These are phyloP conservation scores for Neurospora crassa DNA, from an alignment of 2,329 filamentous ascomycete species.

Conservation along the genomic window DNA sequence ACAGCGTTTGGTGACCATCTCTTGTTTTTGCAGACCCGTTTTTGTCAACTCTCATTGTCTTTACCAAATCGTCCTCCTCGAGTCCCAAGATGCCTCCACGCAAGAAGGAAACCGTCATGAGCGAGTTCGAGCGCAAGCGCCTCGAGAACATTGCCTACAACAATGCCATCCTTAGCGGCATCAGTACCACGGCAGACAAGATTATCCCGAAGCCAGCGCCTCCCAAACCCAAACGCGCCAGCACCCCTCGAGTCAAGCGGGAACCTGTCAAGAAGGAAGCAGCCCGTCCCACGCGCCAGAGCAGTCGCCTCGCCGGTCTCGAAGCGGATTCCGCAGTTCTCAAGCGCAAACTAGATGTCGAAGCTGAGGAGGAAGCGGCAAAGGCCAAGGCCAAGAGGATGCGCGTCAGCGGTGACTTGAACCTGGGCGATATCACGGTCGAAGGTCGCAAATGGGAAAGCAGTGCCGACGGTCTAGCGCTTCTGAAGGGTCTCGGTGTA, in stretches of 20 bases:
- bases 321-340: slow-evolving; percentile 36
- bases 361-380: slow-evolving; percentile 31
- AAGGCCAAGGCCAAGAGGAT: slow-evolving; percentile 47
- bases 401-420: slow-evolving; percentile 48
- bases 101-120: slow-evolving; percentile 47
- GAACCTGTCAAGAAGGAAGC: slow-evolving; percentile 39
- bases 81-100: slow-evolving; percentile 32
- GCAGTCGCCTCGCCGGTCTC: slow-evolving; percentile 47
- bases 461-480: slow-evolving; percentile 55
- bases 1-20: background rate
- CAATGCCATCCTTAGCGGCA: slow-evolving; percentile 67
- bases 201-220: slow-evolving; percentile 50
- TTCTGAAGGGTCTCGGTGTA: slow-evolving; percentile 41
- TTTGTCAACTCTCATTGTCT: background rate
- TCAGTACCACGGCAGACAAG: slow-evolving; percentile 61
- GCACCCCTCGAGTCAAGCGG: slow-evolving; percentile 24
- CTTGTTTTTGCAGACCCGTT: background rate
- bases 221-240: slow-evolving; percentile 30
- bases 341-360: slow-evolving; percentile 43
- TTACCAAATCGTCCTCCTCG: slow-evolving; percentile 11
- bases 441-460: slow-evolving; percentile 69
- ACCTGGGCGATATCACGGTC: slow-evolving; percentile 67
- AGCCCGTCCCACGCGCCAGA: slow-evolving; percentile 43
- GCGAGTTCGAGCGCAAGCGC: slow-evolving; percentile 77
- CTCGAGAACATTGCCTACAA: slow-evolving; percentile 83